phyloP scores from a whole-genome alignment of 257 asterid genomes.

The Solanum pennellii region DNA sequence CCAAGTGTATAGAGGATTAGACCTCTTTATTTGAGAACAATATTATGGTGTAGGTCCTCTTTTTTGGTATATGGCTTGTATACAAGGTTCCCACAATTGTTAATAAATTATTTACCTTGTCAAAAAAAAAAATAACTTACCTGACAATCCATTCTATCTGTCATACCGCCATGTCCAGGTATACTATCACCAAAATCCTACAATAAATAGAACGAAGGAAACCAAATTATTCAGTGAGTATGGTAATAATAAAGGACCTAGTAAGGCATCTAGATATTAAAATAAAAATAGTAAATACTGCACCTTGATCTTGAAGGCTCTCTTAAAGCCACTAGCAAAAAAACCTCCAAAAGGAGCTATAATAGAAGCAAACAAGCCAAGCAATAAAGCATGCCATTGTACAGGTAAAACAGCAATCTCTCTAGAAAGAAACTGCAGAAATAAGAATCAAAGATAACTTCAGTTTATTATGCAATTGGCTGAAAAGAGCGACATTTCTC shows the following conservation, averaged over 20 bases:
- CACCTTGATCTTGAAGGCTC: conserved; percentile 98
- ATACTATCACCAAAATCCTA: conserved; percentile 99
- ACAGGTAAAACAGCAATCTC: conserved; percentile 56
- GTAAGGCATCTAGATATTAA: not conserved
- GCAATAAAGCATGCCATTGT: conserved; percentile 78
- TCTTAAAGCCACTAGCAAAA: conserved; percentile 96
- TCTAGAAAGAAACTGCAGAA: conserved; percentile 54
- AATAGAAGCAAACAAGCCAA: conserved; percentile 86
- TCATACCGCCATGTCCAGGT: conserved; percentile 99
- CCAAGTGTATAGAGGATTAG: not conserved
- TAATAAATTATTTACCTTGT: not conserved
- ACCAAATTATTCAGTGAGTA: not conserved
- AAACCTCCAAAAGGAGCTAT: conserved; percentile 99
- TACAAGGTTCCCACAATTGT: not conserved
- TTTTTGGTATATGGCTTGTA: not conserved
- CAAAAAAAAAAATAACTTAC: conserved; percentile 15
- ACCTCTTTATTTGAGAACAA: not conserved
- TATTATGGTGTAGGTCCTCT: not conserved
- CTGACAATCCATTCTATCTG: conserved; percentile 99
- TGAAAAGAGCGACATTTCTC: not conserved
- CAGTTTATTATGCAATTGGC: not conserved
- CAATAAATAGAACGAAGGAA: not conserved
- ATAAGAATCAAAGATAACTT: not conserved
- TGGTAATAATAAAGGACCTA: not conserved
- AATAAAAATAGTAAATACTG: not conserved